Conservation (phyloP, 2,329 filamentous ascomycete species). For the Stylonectria norvegica region DNA sequence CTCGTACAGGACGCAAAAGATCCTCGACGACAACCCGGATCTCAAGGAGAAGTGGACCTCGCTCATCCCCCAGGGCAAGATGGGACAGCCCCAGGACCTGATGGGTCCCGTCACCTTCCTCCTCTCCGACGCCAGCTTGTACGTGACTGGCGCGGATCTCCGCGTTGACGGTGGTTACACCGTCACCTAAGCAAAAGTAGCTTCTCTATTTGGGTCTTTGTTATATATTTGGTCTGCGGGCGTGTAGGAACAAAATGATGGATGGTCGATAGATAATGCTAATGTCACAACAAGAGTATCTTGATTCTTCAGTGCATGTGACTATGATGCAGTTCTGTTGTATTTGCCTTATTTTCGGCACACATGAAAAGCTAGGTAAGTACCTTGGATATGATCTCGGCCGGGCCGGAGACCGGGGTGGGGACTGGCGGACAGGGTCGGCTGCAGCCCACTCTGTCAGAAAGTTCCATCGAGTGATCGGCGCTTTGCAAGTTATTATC, state of each 20-base stretch:
- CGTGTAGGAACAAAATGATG: slow-evolving; percentile 14
- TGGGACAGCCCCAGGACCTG: slow-evolving; percentile 86
- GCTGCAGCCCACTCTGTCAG: too few relatives aligned
- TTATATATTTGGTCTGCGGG: slow-evolving; percentile 5
- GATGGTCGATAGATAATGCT: slow-evolving; percentile 17
- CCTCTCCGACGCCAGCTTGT: slow-evolving; percentile 72
- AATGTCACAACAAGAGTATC: too few relatives aligned
- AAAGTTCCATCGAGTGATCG: too few relatives aligned
- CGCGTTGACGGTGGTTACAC: slow-evolving; percentile 88
- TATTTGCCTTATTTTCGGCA: too few relatives aligned
- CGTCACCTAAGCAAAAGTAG: slow-evolving; percentile 52
- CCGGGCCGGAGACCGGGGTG: too few relatives aligned
- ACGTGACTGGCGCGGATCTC: slow-evolving; percentile 71
- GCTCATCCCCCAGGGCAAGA: slow-evolving; percentile 87
- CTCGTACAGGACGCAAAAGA: slow-evolving; percentile 73
- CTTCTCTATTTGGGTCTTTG: slow-evolving; percentile 1
- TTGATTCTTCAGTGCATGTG: too few relatives aligned
- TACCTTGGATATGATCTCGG: too few relatives aligned
- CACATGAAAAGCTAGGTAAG: too few relatives aligned
- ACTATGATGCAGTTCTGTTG: too few relatives aligned
- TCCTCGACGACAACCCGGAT: slow-evolving; percentile 88
- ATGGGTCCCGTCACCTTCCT: slow-evolving; percentile 91
- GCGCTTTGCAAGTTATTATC: too few relatives aligned
- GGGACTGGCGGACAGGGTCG: too few relatives aligned
- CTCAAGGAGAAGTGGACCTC: slow-evolving; percentile 88